Percentiles rank a stretch among this genome's conserved stretches.
Evolutionary conservation across 2,329 filamentous ascomycete species (phyloP).

Genomic region (Nemania sp.): DNA sequence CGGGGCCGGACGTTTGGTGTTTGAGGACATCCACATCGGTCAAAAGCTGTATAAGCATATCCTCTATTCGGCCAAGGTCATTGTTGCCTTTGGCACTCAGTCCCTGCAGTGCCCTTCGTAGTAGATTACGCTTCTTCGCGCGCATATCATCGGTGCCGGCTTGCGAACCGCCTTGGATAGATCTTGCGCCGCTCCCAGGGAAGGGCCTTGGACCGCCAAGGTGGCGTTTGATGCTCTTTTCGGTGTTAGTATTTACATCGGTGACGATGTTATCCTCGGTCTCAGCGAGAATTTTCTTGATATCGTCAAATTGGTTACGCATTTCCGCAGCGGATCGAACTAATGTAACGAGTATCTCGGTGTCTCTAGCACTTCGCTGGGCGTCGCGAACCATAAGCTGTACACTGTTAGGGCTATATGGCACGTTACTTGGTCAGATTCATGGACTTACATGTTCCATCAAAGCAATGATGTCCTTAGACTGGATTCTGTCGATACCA

Average conservation of each 20-base stretch:
- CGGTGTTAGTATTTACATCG: conserved; percentile 84
- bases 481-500: conserved; percentile 90
- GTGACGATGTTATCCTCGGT: conserved; percentile 89
- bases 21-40: conserved; percentile 88
- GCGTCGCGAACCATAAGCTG: conserved; percentile 93
- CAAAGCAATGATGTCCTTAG: conserved; percentile 92
- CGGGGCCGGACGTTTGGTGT: conserved; percentile 55
- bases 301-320: conserved; percentile 93
- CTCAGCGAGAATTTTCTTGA: conserved; percentile 89
- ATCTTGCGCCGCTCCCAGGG: conserved; percentile 67
- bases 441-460: conserved; percentile 82
- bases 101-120: conserved; percentile 89
- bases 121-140: conserved; percentile 89
- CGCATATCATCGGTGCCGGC: conserved; percentile 62
- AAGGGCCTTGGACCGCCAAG: conserved; percentile 86
- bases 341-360: conserved; percentile 91
- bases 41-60: conserved; percentile 89
- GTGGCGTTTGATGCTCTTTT: conserved; percentile 79
- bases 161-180: conserved; percentile 60
- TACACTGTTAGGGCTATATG: conserved; percentile 33
- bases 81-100: conserved; percentile 85
- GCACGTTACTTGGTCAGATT: not conserved
- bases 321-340: conserved; percentile 95
- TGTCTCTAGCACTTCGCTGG: conserved; percentile 93
- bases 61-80: conserved; percentile 86